A percentile compares a stretch with the other conserved stretches of the same genome.
Evolutionary conservation across 2,329 filamentous ascomycete species (phyloP).

Genomic region (Pseudocercospora cruenta): DNA sequence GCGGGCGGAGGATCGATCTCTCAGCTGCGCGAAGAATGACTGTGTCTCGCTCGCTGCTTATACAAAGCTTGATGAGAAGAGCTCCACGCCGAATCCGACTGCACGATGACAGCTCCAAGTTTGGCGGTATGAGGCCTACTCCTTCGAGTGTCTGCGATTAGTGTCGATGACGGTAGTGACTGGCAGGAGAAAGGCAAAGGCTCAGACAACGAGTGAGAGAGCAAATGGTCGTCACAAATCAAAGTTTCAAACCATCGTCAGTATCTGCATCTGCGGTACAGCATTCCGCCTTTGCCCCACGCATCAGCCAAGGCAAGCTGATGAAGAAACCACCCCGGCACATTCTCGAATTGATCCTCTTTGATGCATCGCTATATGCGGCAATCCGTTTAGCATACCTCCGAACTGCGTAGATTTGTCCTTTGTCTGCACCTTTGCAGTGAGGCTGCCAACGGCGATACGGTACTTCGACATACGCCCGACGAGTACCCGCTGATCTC

Average conservation of each 20-base stretch:
- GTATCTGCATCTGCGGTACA: neutral
- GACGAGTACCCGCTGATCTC: neutral
- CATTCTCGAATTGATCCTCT: neutral
- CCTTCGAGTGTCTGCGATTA: too few relatives aligned
- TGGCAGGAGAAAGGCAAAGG: conserved; percentile 1
- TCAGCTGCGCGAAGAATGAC: neutral
- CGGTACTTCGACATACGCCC: neutral
- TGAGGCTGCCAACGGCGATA: neutral
- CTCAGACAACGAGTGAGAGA: neutral
- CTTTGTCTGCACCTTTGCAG: neutral
- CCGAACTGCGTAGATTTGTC: neutral
- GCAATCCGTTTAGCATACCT: neutral
- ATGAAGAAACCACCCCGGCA: neutral
- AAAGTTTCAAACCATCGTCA: neutral
- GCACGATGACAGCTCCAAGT: neutral
- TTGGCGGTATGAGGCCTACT: too few relatives aligned
- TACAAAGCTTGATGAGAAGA: neutral
- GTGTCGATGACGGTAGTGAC: neutral
- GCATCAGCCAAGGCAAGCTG: neutral
- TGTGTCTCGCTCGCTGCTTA: neutral
- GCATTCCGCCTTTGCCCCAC: neutral
- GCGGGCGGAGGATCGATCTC: neutral
- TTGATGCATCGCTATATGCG: neutral
- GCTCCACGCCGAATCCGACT: neutral
- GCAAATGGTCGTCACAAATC: neutral